Evolutionary conservation across 2,329 filamentous ascomycete species (phyloP), one percentile per base, ranked within the genome.

Genomic region (Aquanectria penicillioides): DNA sequence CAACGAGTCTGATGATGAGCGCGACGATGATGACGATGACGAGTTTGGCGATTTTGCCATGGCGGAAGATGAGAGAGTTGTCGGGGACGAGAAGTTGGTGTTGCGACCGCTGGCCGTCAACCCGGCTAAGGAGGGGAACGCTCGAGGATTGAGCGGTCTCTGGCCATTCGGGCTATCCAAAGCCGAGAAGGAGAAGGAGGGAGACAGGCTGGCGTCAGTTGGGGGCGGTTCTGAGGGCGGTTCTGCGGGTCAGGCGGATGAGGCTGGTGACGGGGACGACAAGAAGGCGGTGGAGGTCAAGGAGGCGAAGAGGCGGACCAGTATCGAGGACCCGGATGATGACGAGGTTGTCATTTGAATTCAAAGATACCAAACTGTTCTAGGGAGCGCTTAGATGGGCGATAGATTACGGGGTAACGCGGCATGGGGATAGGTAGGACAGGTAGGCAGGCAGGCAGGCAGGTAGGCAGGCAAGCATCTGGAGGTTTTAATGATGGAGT

Each of bases 41-140:
- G 87, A 89, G 67, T 86, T 90, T 75, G 88, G 87, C 12, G 89
- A 90, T 57, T 90, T 90, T 65, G 87, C 86, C 63, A 86, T 90
- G 77, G 84, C 87, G 10, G 86, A 88, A 70, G 77, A 82, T 47
- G 77, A 77, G 10, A 50, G 50, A 17, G 72, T n/a, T n/a, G n/a
- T 73, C 25, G 65, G 67, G 4, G 70, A 72, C 6, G 76, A 80
- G 11, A 78, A 76, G 22, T 75, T 82, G n/a, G 77, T 87, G 3
- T 73, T 87, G 53, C 83, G 84, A 64, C 85, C 85, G 3, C 75
- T 86, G 3, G 79, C 83, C 0, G 77, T 86, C 6, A 83, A 87
- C 50, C 83, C 83, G 1, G 75, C 79, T 9, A 76, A 74, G 44
- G 77, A 76, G 37, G 75, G 69, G 13, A 59, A 51, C 4, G 71